Conservation (phyloP, 2,329 filamentous ascomycete species). For the Boeremia lycopersici region DNA sequence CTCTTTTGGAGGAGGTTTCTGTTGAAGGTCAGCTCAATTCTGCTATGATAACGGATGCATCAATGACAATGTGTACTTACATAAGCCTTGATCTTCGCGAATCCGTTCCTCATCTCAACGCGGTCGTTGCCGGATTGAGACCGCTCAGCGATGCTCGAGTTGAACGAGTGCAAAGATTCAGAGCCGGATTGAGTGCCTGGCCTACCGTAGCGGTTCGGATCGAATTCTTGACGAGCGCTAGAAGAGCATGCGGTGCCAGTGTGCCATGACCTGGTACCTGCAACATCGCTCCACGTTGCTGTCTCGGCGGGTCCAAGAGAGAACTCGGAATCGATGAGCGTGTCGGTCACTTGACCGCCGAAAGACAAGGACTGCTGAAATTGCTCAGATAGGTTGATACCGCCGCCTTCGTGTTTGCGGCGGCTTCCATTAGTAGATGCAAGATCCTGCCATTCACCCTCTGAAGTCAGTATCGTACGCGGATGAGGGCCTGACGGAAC, state of each 20-base stretch:
- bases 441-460: constrained; percentile 23
- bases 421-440: constrained; percentile 10
- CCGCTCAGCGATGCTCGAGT: constrained; percentile 34
- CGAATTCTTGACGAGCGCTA: constrained; percentile 22
- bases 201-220: constrained; percentile 28
- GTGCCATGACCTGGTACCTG: constrained; percentile 32
- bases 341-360: constrained; percentile 10
- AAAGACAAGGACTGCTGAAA: constrained; percentile 27
- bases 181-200: constrained; percentile 19
- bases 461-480: constrained; percentile 13
- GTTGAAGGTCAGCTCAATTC: constrained; percentile 33
- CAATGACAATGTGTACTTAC: constrained; percentile 23
- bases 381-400: constrained; percentile 22
- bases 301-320: constrained; percentile 1
- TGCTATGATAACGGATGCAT: neutral
- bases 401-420: constrained; percentile 21
- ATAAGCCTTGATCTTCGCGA: constrained; percentile 40
- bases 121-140: constrained; percentile 17
- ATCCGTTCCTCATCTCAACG: constrained; percentile 20
- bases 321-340: constrained; percentile 32
- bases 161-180: constrained; percentile 25
- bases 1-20: neutral
- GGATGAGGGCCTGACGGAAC: neutral
- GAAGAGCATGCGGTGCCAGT: constrained; percentile 21
- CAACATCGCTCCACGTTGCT: constrained; percentile 18